Conservation (phyloP, 352 stramenopile genomes). For the Globisporangium carolinianum region DNA sequence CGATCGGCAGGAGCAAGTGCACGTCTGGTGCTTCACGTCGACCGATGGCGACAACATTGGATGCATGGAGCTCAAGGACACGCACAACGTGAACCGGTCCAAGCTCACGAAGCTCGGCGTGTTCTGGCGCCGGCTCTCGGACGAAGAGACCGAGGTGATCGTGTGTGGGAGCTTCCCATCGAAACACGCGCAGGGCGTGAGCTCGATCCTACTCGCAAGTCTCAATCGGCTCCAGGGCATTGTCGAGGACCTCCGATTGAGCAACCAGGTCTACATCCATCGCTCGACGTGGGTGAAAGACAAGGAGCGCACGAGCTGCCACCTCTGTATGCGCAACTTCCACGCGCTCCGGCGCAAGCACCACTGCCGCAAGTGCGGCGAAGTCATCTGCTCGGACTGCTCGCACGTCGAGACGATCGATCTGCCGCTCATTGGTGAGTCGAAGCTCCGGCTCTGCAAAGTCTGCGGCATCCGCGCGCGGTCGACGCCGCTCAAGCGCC, state of each 20-base stretch:
- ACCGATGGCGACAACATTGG: constrained; percentile 68
- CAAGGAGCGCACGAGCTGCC: constrained; percentile 57
- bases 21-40: constrained; percentile 75
- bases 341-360: constrained; percentile 68
- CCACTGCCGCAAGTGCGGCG: constrained; percentile 76
- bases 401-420: constrained; percentile 64
- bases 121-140: constrained; percentile 61
- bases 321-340: constrained; percentile 77
- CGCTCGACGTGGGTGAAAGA: constrained; percentile 74
- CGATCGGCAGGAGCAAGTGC: constrained; percentile 41
- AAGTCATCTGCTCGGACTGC: constrained; percentile 79
- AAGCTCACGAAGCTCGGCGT: constrained; percentile 59
- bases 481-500: constrained; percentile 54
- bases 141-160: constrained; percentile 74
- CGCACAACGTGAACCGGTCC: constrained; percentile 48
- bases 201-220: constrained; percentile 38
- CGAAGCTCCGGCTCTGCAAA: constrained; percentile 78
- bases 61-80: constrained; percentile 71
- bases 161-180: constrained; percentile 72
- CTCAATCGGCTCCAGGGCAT: constrained; percentile 55
- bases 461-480: constrained; percentile 70
- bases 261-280: constrained; percentile 67
- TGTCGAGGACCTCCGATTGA: constrained; percentile 68
- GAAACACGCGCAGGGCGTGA: constrained; percentile 55
- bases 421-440: constrained; percentile 65